Base-by-base conservation (phyloP, 2,329 filamentous ascomycete genomes). In the Cercospora sp. region DNA sequence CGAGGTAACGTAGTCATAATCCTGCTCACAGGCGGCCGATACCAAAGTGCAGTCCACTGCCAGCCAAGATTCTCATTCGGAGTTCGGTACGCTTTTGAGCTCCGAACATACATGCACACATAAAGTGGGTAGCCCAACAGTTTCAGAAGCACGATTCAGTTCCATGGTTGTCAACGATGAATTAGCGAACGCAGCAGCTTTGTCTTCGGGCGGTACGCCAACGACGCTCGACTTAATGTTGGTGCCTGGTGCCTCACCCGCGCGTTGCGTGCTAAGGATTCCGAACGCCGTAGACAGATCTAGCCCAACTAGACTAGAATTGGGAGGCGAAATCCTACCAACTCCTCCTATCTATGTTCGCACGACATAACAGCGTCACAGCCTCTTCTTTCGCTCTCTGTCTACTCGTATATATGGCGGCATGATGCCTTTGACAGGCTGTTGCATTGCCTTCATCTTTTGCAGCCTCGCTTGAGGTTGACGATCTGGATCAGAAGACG, bases 301-400 rank as follows among this genome's bases (percentile, higher is more conserved):
- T 24, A 37, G 28, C 6, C 30, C 8, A 24, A 59, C 49, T 53
- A 53, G 49, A 24, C 21, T 13, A 59, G 55, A 21, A 21, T 58
- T 12, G 30, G 55, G 55, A n/a, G 32, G 55, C 55, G 55, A 59
- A 37, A 59, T 59, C 55, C 30, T 59, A 7, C 32, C 53, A 32
- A n/a, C 16, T 58, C 53, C 53, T 57, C 30, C 13, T 26, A 34
- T 30, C 28, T 24, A 32, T 9, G 10, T 3, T 59, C n/a, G 16
- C 24, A 55, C 49, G 55, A 59, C 55, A 28, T n/a, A 37, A n/a
- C 28, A 59, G 55, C 26, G 26, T 28, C 53, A 57, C 24, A 57
- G 53, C 26, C 13, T 58, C 53, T 30, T 16, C n/a, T n/a, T 24
- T n/a, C 16, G 10, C 55, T 37, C n/a, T 24, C 18, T 21, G 1